These are phyloP conservation scores for Colletotrichum melonis DNA, from an alignment of 2,329 filamentous ascomycete genomes.

Conservation along the genomic window DNA sequence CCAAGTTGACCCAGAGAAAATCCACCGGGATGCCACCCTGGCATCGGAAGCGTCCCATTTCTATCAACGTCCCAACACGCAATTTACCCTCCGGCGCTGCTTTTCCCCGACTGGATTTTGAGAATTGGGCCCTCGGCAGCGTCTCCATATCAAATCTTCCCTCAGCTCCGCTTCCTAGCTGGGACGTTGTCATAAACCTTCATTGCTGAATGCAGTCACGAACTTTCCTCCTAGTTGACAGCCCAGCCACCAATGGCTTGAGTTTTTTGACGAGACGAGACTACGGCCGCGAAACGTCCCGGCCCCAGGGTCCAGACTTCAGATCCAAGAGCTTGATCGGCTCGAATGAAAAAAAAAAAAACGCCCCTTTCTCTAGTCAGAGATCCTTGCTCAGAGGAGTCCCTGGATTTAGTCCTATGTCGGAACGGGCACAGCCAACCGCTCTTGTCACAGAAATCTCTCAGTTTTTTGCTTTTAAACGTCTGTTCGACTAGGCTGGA, in stretches of 20 bases:
- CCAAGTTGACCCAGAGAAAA: conserved; percentile 1
- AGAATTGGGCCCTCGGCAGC: conserved; percentile 15
- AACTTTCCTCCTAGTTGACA: conserved; percentile 9
- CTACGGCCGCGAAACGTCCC: conserved; percentile 8
- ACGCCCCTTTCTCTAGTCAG: neutral
- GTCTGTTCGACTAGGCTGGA: neutral
- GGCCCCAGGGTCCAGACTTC: conserved; percentile 20
- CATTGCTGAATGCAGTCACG: conserved; percentile 16
- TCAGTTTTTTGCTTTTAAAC: neutral
- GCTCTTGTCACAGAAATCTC: neutral
- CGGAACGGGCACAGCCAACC: neutral
- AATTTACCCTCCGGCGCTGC: conserved; percentile 16
- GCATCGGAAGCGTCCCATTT: conserved; percentile 10
- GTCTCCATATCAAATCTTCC: conserved; percentile 26
- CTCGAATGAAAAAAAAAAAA: neutral
- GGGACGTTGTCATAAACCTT: neutral
- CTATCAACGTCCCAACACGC: conserved; percentile 1
- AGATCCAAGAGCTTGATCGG: conserved; percentile 8
- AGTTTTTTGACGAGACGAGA: conserved; percentile 13
- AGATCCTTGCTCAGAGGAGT: conserved; percentile 1
- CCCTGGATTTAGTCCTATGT: neutral
- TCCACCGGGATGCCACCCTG: conserved; percentile 16
- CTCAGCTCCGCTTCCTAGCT: neutral
- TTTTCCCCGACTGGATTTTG: conserved; percentile 25
- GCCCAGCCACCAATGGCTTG: conserved; percentile 19